Percentiles rank a stretch among this genome's conserved stretches.
Evolutionary conservation across 2,329 filamentous ascomycete species (phyloP).

Genomic region (Bipolaris cookei): DNA sequence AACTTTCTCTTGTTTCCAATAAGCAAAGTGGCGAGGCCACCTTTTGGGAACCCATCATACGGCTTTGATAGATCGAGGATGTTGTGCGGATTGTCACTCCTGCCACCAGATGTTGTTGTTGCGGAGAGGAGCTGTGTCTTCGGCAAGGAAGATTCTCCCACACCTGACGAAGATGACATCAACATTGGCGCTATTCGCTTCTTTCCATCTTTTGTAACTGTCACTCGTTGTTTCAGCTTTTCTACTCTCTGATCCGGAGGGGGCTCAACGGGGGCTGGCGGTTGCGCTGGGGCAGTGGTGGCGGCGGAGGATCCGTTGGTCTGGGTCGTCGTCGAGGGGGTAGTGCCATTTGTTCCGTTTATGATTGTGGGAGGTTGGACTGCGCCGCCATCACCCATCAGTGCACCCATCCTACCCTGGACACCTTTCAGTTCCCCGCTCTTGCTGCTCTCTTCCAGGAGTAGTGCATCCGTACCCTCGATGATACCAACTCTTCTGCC

Average conservation of each 20-base stretch:
- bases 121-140: conserved; percentile 87
- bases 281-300: conserved; percentile 53
- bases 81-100: conserved; percentile 77
- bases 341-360: conserved; percentile 60
- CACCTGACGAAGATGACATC: conserved; percentile 82
- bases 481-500: conserved; percentile 89
- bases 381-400: conserved; percentile 80
- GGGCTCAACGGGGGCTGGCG: conserved; percentile 31
- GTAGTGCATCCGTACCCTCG: conserved; percentile 87
- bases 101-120: conserved; percentile 64
- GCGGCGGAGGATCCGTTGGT: conserved; percentile 42
- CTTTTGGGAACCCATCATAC: conserved; percentile 89
- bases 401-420: conserved; percentile 94
- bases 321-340: conserved; percentile 48
- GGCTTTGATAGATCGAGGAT: conserved; percentile 91
- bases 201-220: conserved; percentile 94
- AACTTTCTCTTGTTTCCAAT: conserved; percentile 93
- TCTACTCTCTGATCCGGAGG: conserved; percentile 65
- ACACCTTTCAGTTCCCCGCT: conserved; percentile 87
- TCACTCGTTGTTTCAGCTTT: conserved; percentile 86
- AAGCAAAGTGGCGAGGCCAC: conserved; percentile 82
- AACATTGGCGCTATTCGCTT: conserved; percentile 92
- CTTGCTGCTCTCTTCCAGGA: conserved; percentile 90
- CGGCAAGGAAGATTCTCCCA: conserved; percentile 84
- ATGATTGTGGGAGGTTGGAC: conserved; percentile 59